Conservation (phyloP, 2,329 filamentous ascomycete species). For the Rhinocladiella similis region DNA sequence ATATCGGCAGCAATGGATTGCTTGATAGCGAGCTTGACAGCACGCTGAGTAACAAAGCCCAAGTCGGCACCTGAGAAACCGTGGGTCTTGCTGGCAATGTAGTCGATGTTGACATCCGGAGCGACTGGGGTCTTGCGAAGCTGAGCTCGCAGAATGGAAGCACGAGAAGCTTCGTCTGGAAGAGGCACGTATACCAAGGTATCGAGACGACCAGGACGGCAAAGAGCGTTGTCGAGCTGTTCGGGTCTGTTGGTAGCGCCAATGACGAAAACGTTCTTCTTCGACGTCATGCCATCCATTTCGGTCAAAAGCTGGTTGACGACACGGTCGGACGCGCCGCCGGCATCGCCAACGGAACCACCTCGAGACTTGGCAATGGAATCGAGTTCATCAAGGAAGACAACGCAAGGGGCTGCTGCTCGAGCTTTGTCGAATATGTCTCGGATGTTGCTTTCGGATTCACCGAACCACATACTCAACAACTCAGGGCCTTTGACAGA, state of each 20-base stretch:
- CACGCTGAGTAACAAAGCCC: constrained; percentile 97
- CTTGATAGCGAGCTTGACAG: constrained; percentile 99
- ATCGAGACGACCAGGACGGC: constrained; percentile 97
- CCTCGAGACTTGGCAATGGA: constrained; percentile 99
- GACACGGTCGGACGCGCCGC: constrained; percentile 97
- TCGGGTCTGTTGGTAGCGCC: constrained; percentile 98
- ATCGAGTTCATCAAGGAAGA: constrained; percentile 98
- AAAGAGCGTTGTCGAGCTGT: constrained; percentile 96
- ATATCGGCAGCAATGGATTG: constrained; percentile 88
- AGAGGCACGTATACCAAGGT: constrained; percentile 98
- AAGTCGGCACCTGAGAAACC: constrained; percentile 99
- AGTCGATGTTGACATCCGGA: constrained; percentile 80
- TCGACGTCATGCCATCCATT: constrained; percentile 99
- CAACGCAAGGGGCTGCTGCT: constrained; percentile 94
- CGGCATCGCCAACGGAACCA: constrained; percentile 91
- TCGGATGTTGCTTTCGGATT: constrained; percentile 99
- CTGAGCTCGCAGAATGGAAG: constrained; percentile 89
- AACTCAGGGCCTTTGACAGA: constrained; percentile 98
- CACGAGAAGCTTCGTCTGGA: constrained; percentile 86
- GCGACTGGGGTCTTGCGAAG: constrained; percentile 97
- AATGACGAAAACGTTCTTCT: constrained; percentile 99
- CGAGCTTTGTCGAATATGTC: constrained; percentile 99
- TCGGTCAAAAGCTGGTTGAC: constrained; percentile 99
- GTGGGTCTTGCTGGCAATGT: constrained; percentile 95
- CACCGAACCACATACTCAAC: constrained; percentile 99